Base-by-base conservation (phyloP, 2,329 filamentous ascomycete species). In the Penicillium sp. region DNA sequence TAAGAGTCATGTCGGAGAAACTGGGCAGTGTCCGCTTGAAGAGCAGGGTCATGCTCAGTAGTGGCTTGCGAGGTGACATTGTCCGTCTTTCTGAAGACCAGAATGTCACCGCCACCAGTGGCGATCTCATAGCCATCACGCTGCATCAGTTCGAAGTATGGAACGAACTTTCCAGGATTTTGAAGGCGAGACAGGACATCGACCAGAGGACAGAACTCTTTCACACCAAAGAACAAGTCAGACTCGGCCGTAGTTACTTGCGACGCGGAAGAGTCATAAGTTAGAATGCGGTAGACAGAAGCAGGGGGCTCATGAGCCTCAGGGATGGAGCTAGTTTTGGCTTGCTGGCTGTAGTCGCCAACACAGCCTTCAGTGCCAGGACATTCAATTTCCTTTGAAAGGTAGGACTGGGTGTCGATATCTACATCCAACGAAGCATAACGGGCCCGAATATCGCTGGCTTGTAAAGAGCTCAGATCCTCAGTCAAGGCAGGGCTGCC, bases 61-160 rank as follows among this genome's bases (percentile, higher is more conserved):
- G 51, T 25, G 16, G 37, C 11, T 11, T n/a, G 19, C 8, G n/a
- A 11, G 16, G n/a, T 39, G n/a, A 39, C 7, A 3, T 54, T 44
- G 29, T 46, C 46, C 3, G 54, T 39, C n/a, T 68, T 72, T 46
- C 61, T 69, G 55, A 78, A 77, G 8, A 78, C 69, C 37, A 78
- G 68, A n/a, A 78, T 70, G 57, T 79, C 70, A 10, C 71, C 72
- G 14, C 72, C 72, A 1, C 77, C 77, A 5, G 73, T 75, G 11
- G 74, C 71, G 37, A 80, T 73, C 16, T 77, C 75, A 51, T 77
- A 80, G 3, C 77, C 78, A 37, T 75, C 70, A 26, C 63, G 53
- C 51, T 74, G 66, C 67, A 80, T 71, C 27, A 67, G 58, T 5
- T 67, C 65, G 37, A 79, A 76, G 54, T 76, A 72, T 3, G 72